These are phyloP conservation scores for Biscogniauxia marginata DNA, from an alignment of 2,329 filamentous ascomycete genomes.

Conservation along the genomic window DNA sequence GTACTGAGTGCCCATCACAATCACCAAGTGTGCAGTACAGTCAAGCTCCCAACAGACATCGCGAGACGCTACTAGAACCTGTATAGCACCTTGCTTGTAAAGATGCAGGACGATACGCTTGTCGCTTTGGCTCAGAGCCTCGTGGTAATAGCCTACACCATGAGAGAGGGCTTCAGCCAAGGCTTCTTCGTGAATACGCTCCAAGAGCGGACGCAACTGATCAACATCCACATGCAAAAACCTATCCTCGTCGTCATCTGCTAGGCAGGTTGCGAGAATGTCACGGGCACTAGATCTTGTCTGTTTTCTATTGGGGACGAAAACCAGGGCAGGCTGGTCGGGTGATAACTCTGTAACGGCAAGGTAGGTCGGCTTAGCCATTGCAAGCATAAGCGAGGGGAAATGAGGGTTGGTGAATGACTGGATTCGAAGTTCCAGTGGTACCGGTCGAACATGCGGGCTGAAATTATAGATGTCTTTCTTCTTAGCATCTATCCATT, in stretches of 20 bases:
- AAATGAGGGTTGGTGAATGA: constrained; percentile 96
- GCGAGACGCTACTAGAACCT: constrained; percentile 72
- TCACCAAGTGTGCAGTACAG: constrained; percentile 81
- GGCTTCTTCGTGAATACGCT: constrained; percentile 80
- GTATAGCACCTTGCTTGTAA: constrained; percentile 84
- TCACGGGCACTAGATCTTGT: constrained; percentile 84
- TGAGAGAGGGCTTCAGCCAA: constrained; percentile 88
- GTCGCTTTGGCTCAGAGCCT: constrained; percentile 83
- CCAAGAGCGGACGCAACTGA: constrained; percentile 78
- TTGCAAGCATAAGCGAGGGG: constrained; percentile 96
- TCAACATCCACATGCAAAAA: constrained; percentile 84
- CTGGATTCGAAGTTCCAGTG: constrained; percentile 90
- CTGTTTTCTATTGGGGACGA: constrained; percentile 92
- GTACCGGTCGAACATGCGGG: constrained; percentile 83
- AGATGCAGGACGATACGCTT: constrained; percentile 93
- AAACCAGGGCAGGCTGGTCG: constrained; percentile 86
- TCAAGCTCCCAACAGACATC: constrained; percentile 97
- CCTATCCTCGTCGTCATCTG: constrained; percentile 88
- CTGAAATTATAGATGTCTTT: constrained; percentile 99
- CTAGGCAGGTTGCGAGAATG: constrained; percentile 79
- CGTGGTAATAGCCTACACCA: constrained; percentile 95
- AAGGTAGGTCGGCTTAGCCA: constrained; percentile 91
- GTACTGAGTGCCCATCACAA: constrained; percentile 97
- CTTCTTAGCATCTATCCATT: constrained; percentile 97
- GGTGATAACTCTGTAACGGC: constrained; percentile 85